phyloP scores from a whole-genome alignment of 106 monocot species.

The Platanthera guangdongensis region DNA sequence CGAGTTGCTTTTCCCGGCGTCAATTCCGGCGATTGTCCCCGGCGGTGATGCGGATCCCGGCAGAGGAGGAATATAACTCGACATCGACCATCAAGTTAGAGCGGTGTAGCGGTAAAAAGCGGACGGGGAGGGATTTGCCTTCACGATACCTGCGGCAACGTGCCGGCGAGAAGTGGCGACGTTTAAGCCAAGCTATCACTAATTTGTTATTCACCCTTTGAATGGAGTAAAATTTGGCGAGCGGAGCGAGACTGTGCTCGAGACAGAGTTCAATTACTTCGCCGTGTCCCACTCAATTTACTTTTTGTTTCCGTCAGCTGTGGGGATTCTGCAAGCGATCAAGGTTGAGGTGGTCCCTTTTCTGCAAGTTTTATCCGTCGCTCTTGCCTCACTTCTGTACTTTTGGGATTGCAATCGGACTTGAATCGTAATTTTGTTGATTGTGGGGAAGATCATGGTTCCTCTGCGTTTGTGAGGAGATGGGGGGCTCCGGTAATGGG shows the following conservation, averaged over 20 bases:
- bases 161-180: conserved; percentile 1
- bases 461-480: conserved; percentile 6
- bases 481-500: conserved; percentile 18
- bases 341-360: not conserved
- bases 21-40: not conserved
- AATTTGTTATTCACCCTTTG: not conserved
- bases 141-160: not conserved
- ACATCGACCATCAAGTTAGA: not conserved
- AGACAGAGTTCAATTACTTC: not conserved
- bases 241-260: not conserved
- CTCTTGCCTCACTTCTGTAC: not conserved
- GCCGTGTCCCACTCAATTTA: not conserved
- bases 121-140: not conserved
- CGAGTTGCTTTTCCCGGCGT: not conserved
- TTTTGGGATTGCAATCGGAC: not conserved
- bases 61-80: not conserved
- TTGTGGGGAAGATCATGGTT: not conserved
- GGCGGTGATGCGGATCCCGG: not conserved
- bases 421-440: not conserved
- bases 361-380: not conserved
- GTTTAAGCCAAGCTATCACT: not conserved
- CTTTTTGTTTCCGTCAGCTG: not conserved
- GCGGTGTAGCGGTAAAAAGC: no score
- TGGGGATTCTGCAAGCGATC: not conserved
- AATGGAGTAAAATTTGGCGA: not conserved